These are phyloP conservation scores for Debaryomyces castellii DNA, from an alignment of 805 yeast genomes.

Conservation along the genomic window DNA sequence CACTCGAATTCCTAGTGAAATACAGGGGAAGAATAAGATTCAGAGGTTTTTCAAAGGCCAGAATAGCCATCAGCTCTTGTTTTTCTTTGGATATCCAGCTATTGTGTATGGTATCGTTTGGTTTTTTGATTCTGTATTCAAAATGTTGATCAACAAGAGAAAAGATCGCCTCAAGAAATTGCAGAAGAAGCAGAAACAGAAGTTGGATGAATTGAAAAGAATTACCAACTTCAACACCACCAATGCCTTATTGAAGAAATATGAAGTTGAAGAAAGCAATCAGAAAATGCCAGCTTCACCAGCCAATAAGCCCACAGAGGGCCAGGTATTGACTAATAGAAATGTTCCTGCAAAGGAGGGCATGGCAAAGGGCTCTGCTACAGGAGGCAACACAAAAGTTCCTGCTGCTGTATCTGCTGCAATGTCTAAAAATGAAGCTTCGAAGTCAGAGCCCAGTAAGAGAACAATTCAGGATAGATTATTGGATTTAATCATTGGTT, in stretches of 20 bases:
- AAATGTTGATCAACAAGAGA: slow-evolving; percentile 20
- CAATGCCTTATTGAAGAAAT: slow-evolving; percentile 68
- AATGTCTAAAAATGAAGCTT: background rate
- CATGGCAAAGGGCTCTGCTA: background rate
- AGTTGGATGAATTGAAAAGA: slow-evolving; percentile 66
- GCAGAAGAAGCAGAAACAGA: slow-evolving; percentile 46
- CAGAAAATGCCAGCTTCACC: background rate
- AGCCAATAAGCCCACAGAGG: no score
- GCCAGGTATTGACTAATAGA: background rate
- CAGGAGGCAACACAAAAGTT: background rate
- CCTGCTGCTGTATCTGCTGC: background rate
- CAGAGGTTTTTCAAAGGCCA: slow-evolving; percentile 26
- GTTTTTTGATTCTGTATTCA: slow-evolving; percentile 15
- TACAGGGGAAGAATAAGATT: slow-evolving; percentile 15
- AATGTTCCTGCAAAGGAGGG: background rate
- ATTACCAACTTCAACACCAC: slow-evolving; percentile 76
- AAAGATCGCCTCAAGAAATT: slow-evolving; percentile 23
- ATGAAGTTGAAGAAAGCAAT: slow-evolving; percentile 14
- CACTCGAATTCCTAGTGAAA: slow-evolving; percentile 14
- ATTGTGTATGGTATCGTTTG: slow-evolving; percentile 14
- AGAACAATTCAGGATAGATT: slow-evolving; percentile 36
- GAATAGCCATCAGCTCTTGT: slow-evolving; percentile 14
- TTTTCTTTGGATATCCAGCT: slow-evolving; percentile 25
- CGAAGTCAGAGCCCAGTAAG: background rate
- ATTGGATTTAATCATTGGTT: slow-evolving; percentile 39